Base-by-base conservation (phyloP, 169 alveolate species). In the Plasmodium sp. region DNA sequence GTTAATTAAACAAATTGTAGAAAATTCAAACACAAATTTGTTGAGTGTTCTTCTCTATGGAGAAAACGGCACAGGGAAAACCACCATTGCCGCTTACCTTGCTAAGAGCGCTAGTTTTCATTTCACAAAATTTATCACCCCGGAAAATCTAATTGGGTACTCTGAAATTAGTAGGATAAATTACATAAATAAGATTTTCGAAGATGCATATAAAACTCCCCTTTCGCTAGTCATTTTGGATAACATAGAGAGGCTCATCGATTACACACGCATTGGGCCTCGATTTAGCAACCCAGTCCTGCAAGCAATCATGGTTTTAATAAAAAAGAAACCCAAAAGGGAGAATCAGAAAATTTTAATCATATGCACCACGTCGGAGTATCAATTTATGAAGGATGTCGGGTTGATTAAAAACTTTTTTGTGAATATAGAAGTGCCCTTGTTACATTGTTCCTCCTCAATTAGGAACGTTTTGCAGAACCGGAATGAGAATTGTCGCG, bases 171-270 rank as follows among this genome's bases (percentile, higher is more conserved):
- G 97, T 83, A 98, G 98, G 94, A 98, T 98, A 45, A 96, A 96
- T 54, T 96, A 98, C 54, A 97, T 99, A 54, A 98, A 97, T 82
- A 98, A 98, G 91, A 98, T 99, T n/a, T 99, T 99, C 94, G 99
- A 99, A 81, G 99, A 99, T 94, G 99, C 99, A n/a, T 99, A 99
- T 96, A 99, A 99, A 94, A 98, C 99, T 39, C 99, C 99, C 31
- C 97, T 98, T 39, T 97, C 99, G 16, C 88, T 98, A 43, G 98
- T 99, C 45, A 98, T 99, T 16, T 97, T 99, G 12, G 99, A 99
- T 95, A 99, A 99, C 94, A 97, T 99, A 72, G 99, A 99, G 96
- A 93, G 99, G 75, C 96, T 99, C 16, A 98, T 99, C 81, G 99
- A 99, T 95, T 99, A 97, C 96, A 98, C 99, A 27, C 99, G 99